phyloP scores from a whole-genome alignment of 2,329 filamentous ascomycete genomes.

The Fonsecaea pedrosoi region DNA sequence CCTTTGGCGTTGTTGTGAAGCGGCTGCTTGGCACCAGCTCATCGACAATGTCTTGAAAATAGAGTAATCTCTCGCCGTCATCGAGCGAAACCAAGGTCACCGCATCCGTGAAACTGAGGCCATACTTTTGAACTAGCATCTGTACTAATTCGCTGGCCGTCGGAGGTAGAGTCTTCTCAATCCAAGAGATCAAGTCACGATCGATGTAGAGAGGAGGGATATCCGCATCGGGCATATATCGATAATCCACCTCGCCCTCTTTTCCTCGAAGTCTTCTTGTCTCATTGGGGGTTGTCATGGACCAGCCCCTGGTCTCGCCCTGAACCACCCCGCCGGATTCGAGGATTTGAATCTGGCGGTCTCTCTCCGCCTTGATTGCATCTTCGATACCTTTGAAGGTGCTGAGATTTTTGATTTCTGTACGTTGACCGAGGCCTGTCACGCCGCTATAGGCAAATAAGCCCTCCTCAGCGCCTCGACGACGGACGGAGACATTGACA shows the following conservation, averaged over 20 bases:
- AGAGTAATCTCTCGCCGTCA: constrained; percentile 78
- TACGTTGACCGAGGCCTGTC: constrained; percentile 77
- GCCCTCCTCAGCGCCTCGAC: constrained; percentile 59
- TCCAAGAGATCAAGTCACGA: constrained; percentile 68
- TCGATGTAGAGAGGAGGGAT: constrained; percentile 79
- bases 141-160: constrained; percentile 74
- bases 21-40: constrained; percentile 43
- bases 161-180: constrained; percentile 69
- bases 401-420: constrained; percentile 96
- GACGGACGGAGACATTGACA: constrained; percentile 87
- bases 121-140: constrained; percentile 67
- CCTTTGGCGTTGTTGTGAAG: constrained; percentile 41
- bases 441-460: constrained; percentile 63
- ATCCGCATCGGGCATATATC: constrained; percentile 98
- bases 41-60: constrained; percentile 64
- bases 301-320: constrained; percentile 93
- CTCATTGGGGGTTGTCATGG: constrained; percentile 75
- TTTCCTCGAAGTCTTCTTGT: constrained; percentile 86
- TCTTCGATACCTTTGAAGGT: constrained; percentile 96
- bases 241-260: constrained; percentile 95
- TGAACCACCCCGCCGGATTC: constrained; percentile 75
- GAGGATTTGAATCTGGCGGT: constrained; percentile 82
- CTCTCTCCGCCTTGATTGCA: constrained; percentile 87
- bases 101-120: constrained; percentile 80
- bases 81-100: constrained; percentile 79